A percentile compares a stretch with the other conserved stretches of the same genome.
phyloP scores from a whole-genome alignment of 2,329 filamentous ascomycete genomes.

The Fusarium sp. region DNA sequence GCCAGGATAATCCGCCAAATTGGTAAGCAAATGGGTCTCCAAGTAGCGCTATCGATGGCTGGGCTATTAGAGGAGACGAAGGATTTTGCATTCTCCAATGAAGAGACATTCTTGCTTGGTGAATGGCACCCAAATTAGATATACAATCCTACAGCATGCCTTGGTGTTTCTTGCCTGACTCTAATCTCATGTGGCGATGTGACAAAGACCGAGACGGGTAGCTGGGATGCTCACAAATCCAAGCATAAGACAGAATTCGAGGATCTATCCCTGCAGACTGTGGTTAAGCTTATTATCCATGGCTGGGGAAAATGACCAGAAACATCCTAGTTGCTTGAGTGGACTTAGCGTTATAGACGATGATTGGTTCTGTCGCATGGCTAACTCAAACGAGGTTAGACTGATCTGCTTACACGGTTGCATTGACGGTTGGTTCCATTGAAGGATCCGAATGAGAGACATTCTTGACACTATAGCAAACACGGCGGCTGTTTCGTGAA shows the following conservation, averaged over 20 bases:
- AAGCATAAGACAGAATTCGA: background rate
- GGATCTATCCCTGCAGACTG: too few relatives aligned
- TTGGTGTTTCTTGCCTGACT: background rate
- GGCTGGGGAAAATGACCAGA: background rate
- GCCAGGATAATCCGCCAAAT: slow-evolving; percentile 26
- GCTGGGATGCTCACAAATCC: background rate
- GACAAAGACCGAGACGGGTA: background rate
- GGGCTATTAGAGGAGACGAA: slow-evolving; percentile 15
- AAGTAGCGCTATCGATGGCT: slow-evolving; percentile 37
- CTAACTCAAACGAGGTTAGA: background rate
- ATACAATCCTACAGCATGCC: background rate
- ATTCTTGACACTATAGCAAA: background rate
- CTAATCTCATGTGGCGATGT: background rate
- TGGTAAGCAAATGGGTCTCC: slow-evolving; percentile 34
- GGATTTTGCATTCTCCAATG: slow-evolving; percentile 32
- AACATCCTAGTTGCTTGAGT: background rate
- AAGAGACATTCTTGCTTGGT: slow-evolving; percentile 29
- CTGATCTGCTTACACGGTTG: background rate
- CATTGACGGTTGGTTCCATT: background rate
- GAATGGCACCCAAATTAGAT: slow-evolving; percentile 30
- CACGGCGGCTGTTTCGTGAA: background rate
- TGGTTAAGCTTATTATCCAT: background rate
- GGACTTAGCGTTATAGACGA: too few relatives aligned
- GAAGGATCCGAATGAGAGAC: background rate
- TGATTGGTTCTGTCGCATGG: slow-evolving; percentile 14